A percentile compares a stretch with the other conserved stretches of the same genome.
Evolutionary conservation across 1,284 basidiomycete species (phyloP).

Genomic region (Gastroboletus turbinatus): DNA sequence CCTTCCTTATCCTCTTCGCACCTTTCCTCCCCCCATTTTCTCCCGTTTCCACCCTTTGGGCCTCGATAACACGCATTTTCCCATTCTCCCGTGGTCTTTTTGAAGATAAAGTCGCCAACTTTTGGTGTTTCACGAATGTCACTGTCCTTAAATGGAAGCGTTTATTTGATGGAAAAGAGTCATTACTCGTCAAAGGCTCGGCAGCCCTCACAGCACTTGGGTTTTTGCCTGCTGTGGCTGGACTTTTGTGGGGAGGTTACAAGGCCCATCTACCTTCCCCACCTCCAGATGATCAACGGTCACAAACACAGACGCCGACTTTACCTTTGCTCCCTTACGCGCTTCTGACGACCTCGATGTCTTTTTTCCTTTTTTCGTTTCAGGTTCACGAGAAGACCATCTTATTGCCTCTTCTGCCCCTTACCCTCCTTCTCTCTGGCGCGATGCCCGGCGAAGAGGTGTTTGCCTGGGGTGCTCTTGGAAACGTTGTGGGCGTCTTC

Average conservation of each 20-base stretch:
- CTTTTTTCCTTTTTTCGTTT: constrained; percentile 95
- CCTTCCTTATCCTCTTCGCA: constrained; percentile 68
- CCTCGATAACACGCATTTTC: constrained; percentile 82
- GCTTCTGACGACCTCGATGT: constrained; percentile 72
- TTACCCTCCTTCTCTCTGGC: constrained; percentile 76
- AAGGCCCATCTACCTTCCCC: constrained; percentile 32
- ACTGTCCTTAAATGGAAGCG: constrained; percentile 74
- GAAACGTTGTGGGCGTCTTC: constrained; percentile 87
- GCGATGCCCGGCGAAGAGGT: constrained; percentile 58
- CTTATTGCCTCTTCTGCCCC: constrained; percentile 82
- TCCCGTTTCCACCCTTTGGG: constrained; percentile 45
- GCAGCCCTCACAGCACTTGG: constrained; percentile 60
- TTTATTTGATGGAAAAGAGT: constrained; percentile 41
- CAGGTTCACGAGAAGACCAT: constrained; percentile 96
- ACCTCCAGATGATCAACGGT: constrained; percentile 8
- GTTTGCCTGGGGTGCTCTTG: constrained; percentile 77
- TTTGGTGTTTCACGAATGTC: constrained; percentile 94
- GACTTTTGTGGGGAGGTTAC: constrained; percentile 51
- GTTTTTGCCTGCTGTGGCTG: constrained; percentile 61
- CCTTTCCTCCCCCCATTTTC: constrained; percentile 38
- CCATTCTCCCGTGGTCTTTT: constrained; percentile 89
- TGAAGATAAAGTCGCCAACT: constrained; percentile 96
- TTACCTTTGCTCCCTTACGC: constrained; percentile 68
- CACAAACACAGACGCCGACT: constrained; percentile 43
- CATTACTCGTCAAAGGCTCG: constrained; percentile 55